Base-by-base conservation (phyloP, 2,329 filamentous ascomycete species). In the Trichoderma breve region DNA sequence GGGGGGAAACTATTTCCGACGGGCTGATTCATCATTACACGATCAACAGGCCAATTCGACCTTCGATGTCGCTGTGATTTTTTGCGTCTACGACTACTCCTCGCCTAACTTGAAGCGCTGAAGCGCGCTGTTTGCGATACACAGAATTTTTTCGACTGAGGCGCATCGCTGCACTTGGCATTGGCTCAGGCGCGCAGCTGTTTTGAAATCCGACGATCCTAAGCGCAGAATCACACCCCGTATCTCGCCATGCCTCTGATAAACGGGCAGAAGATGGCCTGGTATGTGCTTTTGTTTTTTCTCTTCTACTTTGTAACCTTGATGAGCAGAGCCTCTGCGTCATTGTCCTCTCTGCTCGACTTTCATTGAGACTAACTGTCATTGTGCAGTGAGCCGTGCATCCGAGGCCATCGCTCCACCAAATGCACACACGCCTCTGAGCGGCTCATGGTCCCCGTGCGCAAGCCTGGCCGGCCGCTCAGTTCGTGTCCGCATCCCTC, bases 371-470 rank as follows among this genome's bases (percentile, higher is more conserved):
- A 58, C 70, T 72, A 55, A 72, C 70, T 43, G 9, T 62, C 34
- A 26, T 71, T 30, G 28, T 66, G 9, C 30, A 93, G 91, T 81
- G 89, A 89, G 84, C 91, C 91, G 78, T 93, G 91, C 79, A 93
- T 93, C 76, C 89, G 91, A 77, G 91, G 91, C 71, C 91, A 93
- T 80, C 89, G 91, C 76, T 93, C 91, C 34, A 92, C 91, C 67
- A 92, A 92, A 84, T 93, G 91, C 80, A 90, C 87, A 62, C 91
- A 93, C 78, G 86, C 85, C 73, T 85, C 86, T 74, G 90, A 92
- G 76, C 88, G 91, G 72, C 82, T 92, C 39, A 89, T 93, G 85
- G 84, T 92, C 4, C 89, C 90, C 26, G 91, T 93, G 18, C 88
- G 91, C 74, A 93, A 93, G 77, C 91, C 91, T 18, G 91, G 91